Percentiles rank a stretch among this genome's conserved stretches.
These are phyloP conservation scores for Irpex rosettiformis DNA, from an alignment of 1,284 basidiomycete genomes.

Conservation along the genomic window DNA sequence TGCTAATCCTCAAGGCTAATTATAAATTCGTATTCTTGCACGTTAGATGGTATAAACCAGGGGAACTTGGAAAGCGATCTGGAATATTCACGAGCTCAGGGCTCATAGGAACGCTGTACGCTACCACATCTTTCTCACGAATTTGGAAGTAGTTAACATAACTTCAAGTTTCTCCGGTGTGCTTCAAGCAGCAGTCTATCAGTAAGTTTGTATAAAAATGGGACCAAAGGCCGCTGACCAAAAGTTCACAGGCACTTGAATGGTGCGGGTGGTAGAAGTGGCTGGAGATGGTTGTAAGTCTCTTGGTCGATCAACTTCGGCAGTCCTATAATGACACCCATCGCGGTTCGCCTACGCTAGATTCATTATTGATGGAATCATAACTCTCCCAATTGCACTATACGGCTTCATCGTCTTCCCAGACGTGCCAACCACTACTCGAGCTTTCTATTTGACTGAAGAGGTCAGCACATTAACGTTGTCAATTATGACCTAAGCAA, in stretches of 20 bases:
- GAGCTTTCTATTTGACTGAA: constrained; percentile 59
- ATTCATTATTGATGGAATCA: constrained; percentile 71
- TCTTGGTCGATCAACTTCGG: constrained; percentile 1
- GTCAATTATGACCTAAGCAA: too few species aligned
- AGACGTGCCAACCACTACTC: constrained; percentile 63
- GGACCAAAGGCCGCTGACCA: neutral
- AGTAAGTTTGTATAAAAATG: constrained; percentile 28
- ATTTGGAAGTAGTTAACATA: neutral
- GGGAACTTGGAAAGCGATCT: constrained; percentile 67
- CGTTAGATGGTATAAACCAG: constrained; percentile 63
- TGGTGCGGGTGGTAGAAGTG: constrained; percentile 53
- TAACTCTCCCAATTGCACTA: constrained; percentile 68
- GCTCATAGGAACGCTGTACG: constrained; percentile 57
- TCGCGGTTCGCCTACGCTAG: constrained; percentile 30
- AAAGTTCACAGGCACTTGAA: constrained; percentile 43
- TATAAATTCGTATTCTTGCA: neutral
- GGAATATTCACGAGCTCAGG: constrained; percentile 72
- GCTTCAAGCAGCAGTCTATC: constrained; percentile 64
- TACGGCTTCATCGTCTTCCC: constrained; percentile 76
- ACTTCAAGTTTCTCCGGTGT: constrained; percentile 63
- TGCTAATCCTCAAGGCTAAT: neutral
- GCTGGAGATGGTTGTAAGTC: constrained; percentile 70
- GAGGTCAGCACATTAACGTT: too few species aligned
- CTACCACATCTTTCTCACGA: constrained; percentile 6
- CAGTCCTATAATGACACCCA: neutral